phyloP scores from a whole-genome alignment of 768 basidiomycete species.

The Brasilioporus rufonigricans region DNA sequence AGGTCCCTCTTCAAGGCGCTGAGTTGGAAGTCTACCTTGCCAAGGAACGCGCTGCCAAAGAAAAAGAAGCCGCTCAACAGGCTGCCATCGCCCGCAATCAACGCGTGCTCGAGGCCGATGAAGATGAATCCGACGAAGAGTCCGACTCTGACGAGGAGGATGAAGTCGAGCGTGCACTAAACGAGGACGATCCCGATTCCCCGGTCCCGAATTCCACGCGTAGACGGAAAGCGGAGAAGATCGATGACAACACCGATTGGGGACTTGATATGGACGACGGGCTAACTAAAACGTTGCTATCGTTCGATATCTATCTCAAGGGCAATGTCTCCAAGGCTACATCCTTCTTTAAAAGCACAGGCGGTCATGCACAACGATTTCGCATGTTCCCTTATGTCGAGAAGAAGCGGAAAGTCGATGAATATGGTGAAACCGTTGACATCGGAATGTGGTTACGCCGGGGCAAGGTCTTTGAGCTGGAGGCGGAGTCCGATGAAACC shows the following conservation, averaged over 20 bases:
- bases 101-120: constrained; percentile 91
- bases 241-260: constrained; percentile 61
- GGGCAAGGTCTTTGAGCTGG: constrained; percentile 87
- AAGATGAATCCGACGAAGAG: constrained; percentile 75
- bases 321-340: constrained; percentile 89
- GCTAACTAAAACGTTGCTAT: constrained; percentile 68
- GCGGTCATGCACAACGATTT: constrained; percentile 73
- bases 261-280: constrained; percentile 74
- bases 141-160: constrained; percentile 70
- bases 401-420: constrained; percentile 87
- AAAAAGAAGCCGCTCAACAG: constrained; percentile 84
- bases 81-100: constrained; percentile 81
- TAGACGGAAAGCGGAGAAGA: constrained; percentile 47
- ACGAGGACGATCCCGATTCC: constrained; percentile 42
- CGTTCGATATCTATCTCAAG: constrained; percentile 96
- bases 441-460: constrained; percentile 95
- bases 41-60: constrained; percentile 72
- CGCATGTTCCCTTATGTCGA: constrained; percentile 98
- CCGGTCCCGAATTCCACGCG: constrained; percentile 21
- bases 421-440: constrained; percentile 94
- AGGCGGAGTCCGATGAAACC: constrained; percentile 77
- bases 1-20: constrained; percentile 83
- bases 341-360: constrained; percentile 81
- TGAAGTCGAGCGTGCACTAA: constrained; percentile 49
- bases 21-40: constrained; percentile 82